Percentiles rank a stretch among this genome's conserved stretches.
phyloP scores from a whole-genome alignment of 345 rosid species.

The Hirschfeldia incana region DNA sequence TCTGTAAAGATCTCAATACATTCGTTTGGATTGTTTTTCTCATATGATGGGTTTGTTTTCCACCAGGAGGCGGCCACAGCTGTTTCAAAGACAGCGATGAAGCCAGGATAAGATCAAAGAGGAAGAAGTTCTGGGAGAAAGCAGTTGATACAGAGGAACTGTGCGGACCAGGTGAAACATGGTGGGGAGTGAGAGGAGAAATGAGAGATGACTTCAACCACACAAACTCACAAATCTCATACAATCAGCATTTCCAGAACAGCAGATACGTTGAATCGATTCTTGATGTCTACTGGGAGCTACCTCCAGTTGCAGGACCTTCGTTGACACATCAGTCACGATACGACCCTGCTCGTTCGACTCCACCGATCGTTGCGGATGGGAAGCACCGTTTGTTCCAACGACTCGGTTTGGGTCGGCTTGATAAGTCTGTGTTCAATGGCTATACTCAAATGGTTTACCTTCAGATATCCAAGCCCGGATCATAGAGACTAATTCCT shows the following conservation, averaged over 20 bases:
- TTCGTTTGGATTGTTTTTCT: constrained; percentile 10
- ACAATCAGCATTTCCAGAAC: constrained; percentile 77
- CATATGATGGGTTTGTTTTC: constrained; percentile 10
- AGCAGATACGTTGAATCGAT: constrained; percentile 81
- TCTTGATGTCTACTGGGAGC: constrained; percentile 91
- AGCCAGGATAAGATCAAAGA: constrained; percentile 73
- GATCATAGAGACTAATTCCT: constrained; percentile 40
- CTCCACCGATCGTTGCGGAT: constrained; percentile 84
- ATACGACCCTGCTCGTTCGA: constrained; percentile 83
- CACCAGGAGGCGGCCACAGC: constrained; percentile 96
- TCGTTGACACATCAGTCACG: constrained; percentile 95
- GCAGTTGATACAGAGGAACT: constrained; percentile 81
- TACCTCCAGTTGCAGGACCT: constrained; percentile 94
- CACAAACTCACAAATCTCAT: constrained; percentile 62
- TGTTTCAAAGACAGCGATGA: constrained; percentile 93
- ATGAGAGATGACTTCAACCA: constrained; percentile 94
- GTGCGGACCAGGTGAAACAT: constrained; percentile 76
- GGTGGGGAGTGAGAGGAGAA: constrained; percentile 99
- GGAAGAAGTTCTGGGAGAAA: constrained; percentile 95
- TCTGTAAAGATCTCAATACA: neutral
- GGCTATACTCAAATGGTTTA: constrained; percentile 99
- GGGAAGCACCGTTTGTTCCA: constrained; percentile 76
- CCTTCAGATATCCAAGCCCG: constrained; percentile 66
- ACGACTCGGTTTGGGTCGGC: constrained; percentile 68
- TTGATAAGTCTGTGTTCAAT: constrained; percentile 78